Evolutionary conservation across 345 rosid species (phyloP).

Genomic region (Cardiospermum halicacabum): DNA sequence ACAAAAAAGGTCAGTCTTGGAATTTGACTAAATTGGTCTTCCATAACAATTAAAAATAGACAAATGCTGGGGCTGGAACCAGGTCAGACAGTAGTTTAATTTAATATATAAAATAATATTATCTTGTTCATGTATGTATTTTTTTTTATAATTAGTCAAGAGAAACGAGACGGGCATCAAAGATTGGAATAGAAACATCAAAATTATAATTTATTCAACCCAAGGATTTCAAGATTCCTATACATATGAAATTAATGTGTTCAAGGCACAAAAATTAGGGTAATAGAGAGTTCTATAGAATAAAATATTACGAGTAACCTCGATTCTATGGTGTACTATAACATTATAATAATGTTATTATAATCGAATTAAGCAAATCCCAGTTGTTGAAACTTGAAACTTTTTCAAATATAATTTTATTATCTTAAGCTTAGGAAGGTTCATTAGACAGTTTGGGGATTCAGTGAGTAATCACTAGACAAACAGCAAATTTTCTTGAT

Average conservation of each 20-base stretch:
- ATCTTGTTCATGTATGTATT: no score
- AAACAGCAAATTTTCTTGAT: conserved; percentile 28
- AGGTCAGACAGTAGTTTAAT: conserved; percentile 13
- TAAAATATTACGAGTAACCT: conserved; percentile 30
- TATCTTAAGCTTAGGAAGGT: conserved; percentile 38
- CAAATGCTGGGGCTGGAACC: conserved; percentile 19
- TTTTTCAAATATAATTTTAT: conserved; percentile 20
- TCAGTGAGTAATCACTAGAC: conserved; percentile 40
- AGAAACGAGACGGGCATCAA: conserved; percentile 41
- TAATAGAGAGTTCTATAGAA: conserved; percentile 52
- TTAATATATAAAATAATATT: background rate
- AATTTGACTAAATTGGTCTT: conserved; percentile 33
- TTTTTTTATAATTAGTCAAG: conserved; percentile 2
- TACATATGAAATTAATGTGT: conserved; percentile 56
- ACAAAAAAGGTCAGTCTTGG: conserved; percentile 38
- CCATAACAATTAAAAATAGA: conserved; percentile 2
- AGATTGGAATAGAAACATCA: conserved; percentile 65
- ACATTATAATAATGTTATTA: conserved; percentile 19
- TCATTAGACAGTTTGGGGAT: conserved; percentile 26
- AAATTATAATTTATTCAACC: conserved; percentile 34
- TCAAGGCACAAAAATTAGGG: conserved; percentile 39
- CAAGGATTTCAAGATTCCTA: conserved; percentile 21
- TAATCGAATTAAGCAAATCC: conserved; percentile 31
- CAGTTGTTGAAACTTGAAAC: conserved; percentile 62
- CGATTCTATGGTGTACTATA: conserved; percentile 22